Evolutionary conservation across 306 rosid species (phyloP).

Genomic region (Malus sieversii): DNA sequence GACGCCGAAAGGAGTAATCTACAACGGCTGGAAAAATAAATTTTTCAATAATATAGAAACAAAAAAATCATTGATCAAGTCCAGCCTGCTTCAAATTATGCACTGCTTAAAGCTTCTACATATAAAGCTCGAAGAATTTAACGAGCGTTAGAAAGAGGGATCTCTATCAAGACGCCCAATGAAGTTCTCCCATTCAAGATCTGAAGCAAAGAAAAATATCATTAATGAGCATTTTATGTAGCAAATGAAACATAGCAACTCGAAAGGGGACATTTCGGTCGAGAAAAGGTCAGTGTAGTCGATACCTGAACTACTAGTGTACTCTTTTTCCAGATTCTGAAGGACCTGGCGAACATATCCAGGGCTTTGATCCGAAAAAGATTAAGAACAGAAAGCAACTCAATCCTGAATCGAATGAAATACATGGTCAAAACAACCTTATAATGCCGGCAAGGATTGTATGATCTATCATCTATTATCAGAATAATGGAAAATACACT

Average conservation of each 20-base stretch:
- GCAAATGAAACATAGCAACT: neutral
- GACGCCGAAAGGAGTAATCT: too few relatives aligned
- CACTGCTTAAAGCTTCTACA: neutral
- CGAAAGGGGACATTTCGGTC: neutral
- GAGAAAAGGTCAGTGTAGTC: slow-evolving; percentile 3
- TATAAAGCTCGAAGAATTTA: neutral
- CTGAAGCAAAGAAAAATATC: slow-evolving; percentile 21
- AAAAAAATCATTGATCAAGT: neutral
- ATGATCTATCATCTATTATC: slow-evolving; percentile 2
- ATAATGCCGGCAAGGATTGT: neutral
- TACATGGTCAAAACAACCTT: slow-evolving; percentile 31
- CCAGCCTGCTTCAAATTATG: neutral
- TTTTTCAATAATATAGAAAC: too few relatives aligned
- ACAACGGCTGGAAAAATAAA: too few relatives aligned
- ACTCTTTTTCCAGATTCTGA: slow-evolving; percentile 20
- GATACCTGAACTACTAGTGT: slow-evolving; percentile 28
- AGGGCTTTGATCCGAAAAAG: slow-evolving; percentile 39
- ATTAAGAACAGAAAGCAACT: slow-evolving; percentile 34
- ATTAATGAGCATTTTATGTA: slow-evolving; percentile 12
- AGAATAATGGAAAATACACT: slow-evolving; percentile 20
- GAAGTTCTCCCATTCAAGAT: slow-evolving; percentile 22
- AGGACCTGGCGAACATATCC: slow-evolving; percentile 25
- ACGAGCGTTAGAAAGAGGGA: neutral
- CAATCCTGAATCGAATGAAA: slow-evolving; percentile 38
- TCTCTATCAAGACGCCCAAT: slow-evolving; percentile 7